phyloP scores from a whole-genome alignment of 2,329 filamentous ascomycete species.

The Teratosphaeria pseudoeucalypti region DNA sequence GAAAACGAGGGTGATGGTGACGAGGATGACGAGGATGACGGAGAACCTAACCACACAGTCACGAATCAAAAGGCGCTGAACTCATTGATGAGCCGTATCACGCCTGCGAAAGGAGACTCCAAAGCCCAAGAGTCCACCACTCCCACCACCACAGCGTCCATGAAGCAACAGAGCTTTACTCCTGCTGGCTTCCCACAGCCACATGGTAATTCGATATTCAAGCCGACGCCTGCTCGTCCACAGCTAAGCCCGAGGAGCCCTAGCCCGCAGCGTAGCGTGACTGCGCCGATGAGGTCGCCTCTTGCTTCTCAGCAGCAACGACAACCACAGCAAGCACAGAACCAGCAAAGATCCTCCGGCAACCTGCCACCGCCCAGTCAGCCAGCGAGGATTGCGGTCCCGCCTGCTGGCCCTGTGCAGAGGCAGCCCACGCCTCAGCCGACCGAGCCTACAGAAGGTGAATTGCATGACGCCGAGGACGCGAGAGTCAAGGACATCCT shows the following conservation, averaged over 20 bases:
- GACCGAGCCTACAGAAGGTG: slow-evolving; percentile 29
- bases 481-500: slow-evolving; percentile 56
- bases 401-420: slow-evolving; percentile 22
- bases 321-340: neutral
- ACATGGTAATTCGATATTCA: slow-evolving; percentile 41
- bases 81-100: slow-evolving; percentile 16
- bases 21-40: slow-evolving; percentile 22
- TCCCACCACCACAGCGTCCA: slow-evolving; percentile 17
- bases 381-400: slow-evolving; percentile 20
- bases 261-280: slow-evolving; percentile 54
- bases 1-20: slow-evolving; percentile 27
- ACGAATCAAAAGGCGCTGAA: slow-evolving; percentile 13
- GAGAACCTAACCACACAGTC: slow-evolving; percentile 29
- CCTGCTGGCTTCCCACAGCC: slow-evolving; percentile 32
- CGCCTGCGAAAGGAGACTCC: slow-evolving; percentile 10
- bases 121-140: slow-evolving; percentile 12
- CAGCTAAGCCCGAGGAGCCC: slow-evolving; percentile 29
- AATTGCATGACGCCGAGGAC: slow-evolving; percentile 58
- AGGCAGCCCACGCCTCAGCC: slow-evolving; percentile 24
- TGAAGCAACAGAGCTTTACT: slow-evolving; percentile 21
- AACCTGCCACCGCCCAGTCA: slow-evolving; percentile 11
- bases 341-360: neutral
- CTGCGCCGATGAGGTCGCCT: slow-evolving; percentile 29
- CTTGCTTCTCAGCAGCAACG: neutral
- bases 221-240: slow-evolving; percentile 28